Percentiles rank a stretch among this genome's conserved stretches.
Conservation (phyloP, 495 filamentous ascomycete species). For the Penicillium psychrofluorescens region DNA sequence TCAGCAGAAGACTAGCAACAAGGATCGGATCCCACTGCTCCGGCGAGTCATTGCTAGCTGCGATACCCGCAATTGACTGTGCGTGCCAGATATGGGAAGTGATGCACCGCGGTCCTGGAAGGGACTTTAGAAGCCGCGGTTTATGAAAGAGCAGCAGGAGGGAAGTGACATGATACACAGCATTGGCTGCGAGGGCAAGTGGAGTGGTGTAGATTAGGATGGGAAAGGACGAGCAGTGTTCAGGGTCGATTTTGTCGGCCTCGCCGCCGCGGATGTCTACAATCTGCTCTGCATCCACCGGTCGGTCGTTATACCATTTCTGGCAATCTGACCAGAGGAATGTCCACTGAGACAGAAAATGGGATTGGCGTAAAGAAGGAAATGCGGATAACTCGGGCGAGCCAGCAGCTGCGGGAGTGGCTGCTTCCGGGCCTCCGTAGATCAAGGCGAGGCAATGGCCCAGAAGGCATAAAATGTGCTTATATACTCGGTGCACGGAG, state of each 20-base stretch:
- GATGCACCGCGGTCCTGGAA: constrained; percentile 17
- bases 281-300: constrained; percentile 15
- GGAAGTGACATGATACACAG: constrained; percentile 17
- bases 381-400: constrained; percentile 11
- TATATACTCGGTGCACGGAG: constrained; percentile 8
- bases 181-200: constrained; percentile 23
- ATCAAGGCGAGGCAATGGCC: constrained; percentile 15
- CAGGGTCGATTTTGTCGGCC: constrained; percentile 17
- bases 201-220: constrained; percentile 23
- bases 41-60: constrained; percentile 17
- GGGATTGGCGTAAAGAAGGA: constrained; percentile 16
- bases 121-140: constrained; percentile 16
- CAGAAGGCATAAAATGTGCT: constrained; percentile 12
- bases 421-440: constrained; percentile 9
- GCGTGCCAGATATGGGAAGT: constrained; percentile 24
- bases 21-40: constrained; percentile 22
- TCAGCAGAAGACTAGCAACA: constrained; percentile 11
- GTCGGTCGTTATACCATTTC: constrained; percentile 23
- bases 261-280: constrained; percentile 19
- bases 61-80: constrained; percentile 18
- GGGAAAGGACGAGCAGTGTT: constrained; percentile 17
- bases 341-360: constrained; percentile 20
- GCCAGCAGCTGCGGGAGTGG: constrained; percentile 1
- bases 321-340: constrained; percentile 21
- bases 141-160: constrained; percentile 16